Evolutionary conservation across 768 basidiomycete species (phyloP), one percentile per base, ranked within the genome.

Genomic region (Agaricus subrufescens): DNA sequence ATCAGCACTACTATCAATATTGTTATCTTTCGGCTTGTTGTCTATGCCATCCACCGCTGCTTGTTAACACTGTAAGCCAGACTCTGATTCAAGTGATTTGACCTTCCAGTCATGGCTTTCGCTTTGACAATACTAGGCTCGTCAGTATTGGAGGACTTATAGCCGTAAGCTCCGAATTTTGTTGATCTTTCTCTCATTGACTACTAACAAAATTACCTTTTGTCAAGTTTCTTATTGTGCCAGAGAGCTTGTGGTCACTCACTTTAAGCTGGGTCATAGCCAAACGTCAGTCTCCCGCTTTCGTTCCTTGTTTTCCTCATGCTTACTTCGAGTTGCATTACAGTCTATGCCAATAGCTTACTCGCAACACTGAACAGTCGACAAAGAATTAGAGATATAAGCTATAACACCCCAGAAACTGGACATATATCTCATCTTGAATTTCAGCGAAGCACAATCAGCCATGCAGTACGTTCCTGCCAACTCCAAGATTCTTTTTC

Each of bases 11-110:
- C 19, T 19, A 19, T 19, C 19, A 74, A 77, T 50, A 68, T 63
- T 1, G 54, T 79, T 11, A 65, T 80, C 14, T 73, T 73, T 14
- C 69, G 65, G 1, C 64, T 80, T 26, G 79, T 79, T 4, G 62
- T 80, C 26, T 80, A 76, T 58, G 75, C 79, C 3, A 75, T 80
- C 58, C 79, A 79, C 58, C 77, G 78, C 6, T 79, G 77, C 53
- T 57, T 80, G 11, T 62, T 80, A 37, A 79, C 79, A 29, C 75
- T 75, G 77, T 79, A 58, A 52, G 76, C 66, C 3, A 1, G 34
- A 14, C 14, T 39, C 51, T n/a, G 14, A 2, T 27, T 15, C 40
- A 19, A 19, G 19, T 19, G 19, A 15, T 19, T 6, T 19, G 6
- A 12, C 40, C 1, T 9, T 39, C 46, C 9, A 30, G 19, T 19